Evolutionary conservation across 2,329 filamentous ascomycete genomes (phyloP), one percentile per base, ranked within the genome.

Genomic region (Lachnellula suecica): DNA sequence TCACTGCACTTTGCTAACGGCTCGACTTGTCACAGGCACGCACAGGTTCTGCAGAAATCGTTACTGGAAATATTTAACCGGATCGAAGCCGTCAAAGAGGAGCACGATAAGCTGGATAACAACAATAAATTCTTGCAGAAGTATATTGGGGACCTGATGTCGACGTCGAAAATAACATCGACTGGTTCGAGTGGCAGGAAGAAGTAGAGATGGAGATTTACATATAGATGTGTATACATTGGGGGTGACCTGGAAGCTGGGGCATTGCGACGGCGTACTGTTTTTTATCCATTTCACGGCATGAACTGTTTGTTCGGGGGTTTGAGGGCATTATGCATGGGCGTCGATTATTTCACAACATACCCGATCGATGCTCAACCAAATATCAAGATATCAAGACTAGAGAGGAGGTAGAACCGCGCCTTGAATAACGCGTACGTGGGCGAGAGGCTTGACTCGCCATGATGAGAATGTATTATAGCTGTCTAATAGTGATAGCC

Each of bases 61-160:
- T 83, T 99, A 29, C 79, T 95, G 56, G 89, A 88, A 58, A 88
- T 97, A 40, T 91, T 96, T 60, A 90, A 96, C 71, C 88, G 91
- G 47, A 95, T 97, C 69, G 94, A 99, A 68, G 89, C 90, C 25
- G 92, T 97, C 59, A 90, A 91, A 71, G 87, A 89, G 63, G 93
- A 97, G 68, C 92, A 99, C 68, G 91, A 97, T 74, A 97, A 96
- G 72, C 84, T 99, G 49, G 92, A 97, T 71, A 94, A 82, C 70
- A 92, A 97, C 71, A 99, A 99, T 79, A 93, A 91, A 66, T 97
- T 97, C 67, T 74, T 99, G 44, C 93, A 97, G 71, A 96, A 96
- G 71, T 97, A 97, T 70, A 97, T 97, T 65, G 93, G 93, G 59
- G 93, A 96, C 67, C 79, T 97, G 50, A 97, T 96, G 83, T 89